Evolutionary conservation across 2,329 filamentous ascomycete genomes (phyloP), one percentile per base, ranked within the genome.

Genomic region (Fusarium sp.): DNA sequence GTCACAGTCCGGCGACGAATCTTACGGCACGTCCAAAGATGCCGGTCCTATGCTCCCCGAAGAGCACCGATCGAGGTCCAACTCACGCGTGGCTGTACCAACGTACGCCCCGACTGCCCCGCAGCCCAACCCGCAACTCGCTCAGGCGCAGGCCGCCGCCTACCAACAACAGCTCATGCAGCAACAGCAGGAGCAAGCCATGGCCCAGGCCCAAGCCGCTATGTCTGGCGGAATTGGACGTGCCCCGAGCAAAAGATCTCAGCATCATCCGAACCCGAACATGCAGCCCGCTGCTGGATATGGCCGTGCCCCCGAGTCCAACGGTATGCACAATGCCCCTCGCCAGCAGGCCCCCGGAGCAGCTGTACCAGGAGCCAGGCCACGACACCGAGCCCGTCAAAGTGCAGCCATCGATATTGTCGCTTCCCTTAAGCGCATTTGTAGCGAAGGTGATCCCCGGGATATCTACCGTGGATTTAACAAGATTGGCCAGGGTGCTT

Each of bases 401-500:
- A 96, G 91, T 77, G 92, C 88, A 69, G 89, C 87, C 44, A 85
- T 93, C 56, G 95, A 99, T 75, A 92, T 99, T 55, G 86, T 96
- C 38, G 87, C 89, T 20, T 89, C 92, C 19, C 85, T 99, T 52
- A 93, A 94, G 77, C 88, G 92, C 30, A 98, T 99, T 67, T 98
- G 96, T 78, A 94, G 90, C 21, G 89, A 93, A 52, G 93, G 92
- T 46, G 95, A 99, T 75, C 96, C 96, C 5, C 92, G 93, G 24
- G 89, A 92, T 54, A 90, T 95, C 67, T 99, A 97, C 80, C 88
- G 90, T 56, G 90, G 91, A 57, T 88, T 98, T 71, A 94, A 89
- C 76, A 98, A 98, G 82, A 98, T 99, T 76, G 96, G 96, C 1
- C 96, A 99, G 79, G 96, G 96, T 78, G 96, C 96, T 36, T 98